phyloP scores from a whole-genome alignment of 106 monocot genomes.

The Dendrobium huoshanense region DNA sequence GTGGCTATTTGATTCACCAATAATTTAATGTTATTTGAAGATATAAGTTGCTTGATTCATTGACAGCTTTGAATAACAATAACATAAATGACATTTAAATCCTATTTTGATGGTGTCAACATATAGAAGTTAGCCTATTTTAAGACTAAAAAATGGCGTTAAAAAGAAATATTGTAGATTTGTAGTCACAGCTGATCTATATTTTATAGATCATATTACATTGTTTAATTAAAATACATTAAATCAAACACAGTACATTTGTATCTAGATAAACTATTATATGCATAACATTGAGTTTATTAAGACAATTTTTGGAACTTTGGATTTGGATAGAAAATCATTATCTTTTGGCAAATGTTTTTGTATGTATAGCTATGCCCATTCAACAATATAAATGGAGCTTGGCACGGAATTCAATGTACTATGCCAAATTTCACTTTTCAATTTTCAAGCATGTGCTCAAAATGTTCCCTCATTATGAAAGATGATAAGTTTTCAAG shows the following conservation, averaged over 20 bases:
- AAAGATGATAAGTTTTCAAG: background rate
- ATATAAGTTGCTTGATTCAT: no score
- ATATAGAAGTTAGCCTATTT: background rate
- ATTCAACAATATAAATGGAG: background rate
- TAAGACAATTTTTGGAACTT: background rate
- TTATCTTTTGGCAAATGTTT: background rate
- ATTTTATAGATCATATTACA: background rate
- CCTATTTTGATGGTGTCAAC: background rate
- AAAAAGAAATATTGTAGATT: background rate
- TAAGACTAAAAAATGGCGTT: background rate
- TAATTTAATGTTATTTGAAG: no score
- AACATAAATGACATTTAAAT: background rate
- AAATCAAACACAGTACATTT: background rate
- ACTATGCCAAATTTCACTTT: background rate
- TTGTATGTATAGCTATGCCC: background rate
- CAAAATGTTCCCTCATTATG: background rate
- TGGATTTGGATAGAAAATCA: background rate
- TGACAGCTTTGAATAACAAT: background rate
- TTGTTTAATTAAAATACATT: background rate
- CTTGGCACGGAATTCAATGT: background rate
- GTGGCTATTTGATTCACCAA: no score
- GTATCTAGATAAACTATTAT: background rate
- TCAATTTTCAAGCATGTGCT: background rate
- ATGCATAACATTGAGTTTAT: background rate
- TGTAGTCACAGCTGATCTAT: background rate